phyloP scores from a whole-genome alignment of 306 rosid species.

The Cercis canadensis region DNA sequence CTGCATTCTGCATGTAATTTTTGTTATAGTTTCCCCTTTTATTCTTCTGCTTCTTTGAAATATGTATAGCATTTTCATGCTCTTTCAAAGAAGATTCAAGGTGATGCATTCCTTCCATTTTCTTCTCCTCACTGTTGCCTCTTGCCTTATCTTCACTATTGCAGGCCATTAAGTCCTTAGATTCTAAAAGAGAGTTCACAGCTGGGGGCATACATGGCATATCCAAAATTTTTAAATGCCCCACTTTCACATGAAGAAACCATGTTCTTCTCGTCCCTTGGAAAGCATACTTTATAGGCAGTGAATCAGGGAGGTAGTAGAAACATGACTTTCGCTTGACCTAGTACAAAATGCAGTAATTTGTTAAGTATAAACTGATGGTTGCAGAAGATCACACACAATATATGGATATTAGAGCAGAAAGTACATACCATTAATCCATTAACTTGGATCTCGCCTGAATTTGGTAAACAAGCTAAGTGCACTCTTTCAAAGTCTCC shows the following conservation, averaged over 20 bases:
- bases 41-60: conserved; percentile 42
- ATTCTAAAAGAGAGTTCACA: conserved; percentile 34
- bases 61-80: conserved; percentile 23
- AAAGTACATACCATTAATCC: conserved; percentile 61
- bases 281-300: conserved; percentile 55
- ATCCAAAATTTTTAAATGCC: conserved; percentile 26
- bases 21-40: conserved; percentile 21
- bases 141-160: conserved; percentile 31
- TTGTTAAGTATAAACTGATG: conserved; percentile 18
- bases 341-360: conserved; percentile 44
- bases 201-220: conserved; percentile 31
- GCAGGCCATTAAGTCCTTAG: conserved; percentile 19
- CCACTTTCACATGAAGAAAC: conserved; percentile 70
- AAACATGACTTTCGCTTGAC: conserved; percentile 61
- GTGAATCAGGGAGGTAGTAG: conserved; percentile 69
- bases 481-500: conserved; percentile 77
- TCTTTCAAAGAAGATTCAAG: conserved; percentile 26
- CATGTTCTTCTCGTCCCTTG: conserved; percentile 53
- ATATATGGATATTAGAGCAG: conserved; percentile 7
- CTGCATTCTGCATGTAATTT: conserved; percentile 33
- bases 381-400: conserved; percentile 24
- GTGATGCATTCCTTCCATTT: conserved; percentile 27
- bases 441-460: conserved; percentile 70
- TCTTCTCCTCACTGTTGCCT: conserved; percentile 40
- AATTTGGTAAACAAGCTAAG: conserved; percentile 55